phyloP scores from a whole-genome alignment of 2,329 filamentous ascomycete species.

The Verticillium zaregamsianum region DNA sequence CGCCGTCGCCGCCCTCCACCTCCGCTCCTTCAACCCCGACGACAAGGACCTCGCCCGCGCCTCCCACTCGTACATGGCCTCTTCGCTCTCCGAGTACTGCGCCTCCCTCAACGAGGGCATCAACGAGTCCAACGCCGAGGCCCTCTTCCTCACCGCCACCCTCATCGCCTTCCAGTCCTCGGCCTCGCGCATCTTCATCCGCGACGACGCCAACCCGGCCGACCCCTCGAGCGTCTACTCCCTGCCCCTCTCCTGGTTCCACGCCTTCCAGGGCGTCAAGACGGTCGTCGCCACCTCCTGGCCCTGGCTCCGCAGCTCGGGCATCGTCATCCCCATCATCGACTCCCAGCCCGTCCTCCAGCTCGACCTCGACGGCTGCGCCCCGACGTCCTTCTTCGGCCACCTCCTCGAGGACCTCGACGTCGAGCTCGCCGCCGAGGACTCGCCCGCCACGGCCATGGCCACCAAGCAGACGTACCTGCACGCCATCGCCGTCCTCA shows the following conservation, averaged over 20 bases:
- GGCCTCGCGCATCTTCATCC: slow-evolving; percentile 57
- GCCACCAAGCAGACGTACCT: slow-evolving; percentile 53
- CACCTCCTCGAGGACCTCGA: slow-evolving; percentile 55
- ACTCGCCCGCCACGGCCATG: slow-evolving; percentile 23
- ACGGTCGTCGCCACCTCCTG: slow-evolving; percentile 60
- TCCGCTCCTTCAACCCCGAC: slow-evolving; percentile 52
- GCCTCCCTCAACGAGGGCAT: slow-evolving; percentile 52
- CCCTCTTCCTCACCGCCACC: slow-evolving; percentile 58
- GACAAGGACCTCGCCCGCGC: slow-evolving; percentile 57
- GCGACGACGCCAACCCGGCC: slow-evolving; percentile 44
- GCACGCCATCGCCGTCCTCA: slow-evolving; percentile 61
- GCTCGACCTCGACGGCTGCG: slow-evolving; percentile 50
- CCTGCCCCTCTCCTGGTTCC: slow-evolving; percentile 61
- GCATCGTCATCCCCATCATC: slow-evolving; percentile 56
- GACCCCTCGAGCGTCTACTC: slow-evolving; percentile 43
- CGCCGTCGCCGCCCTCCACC: slow-evolving; percentile 59
- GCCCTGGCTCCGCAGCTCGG: slow-evolving; percentile 57
- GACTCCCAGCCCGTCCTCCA: slow-evolving; percentile 60
- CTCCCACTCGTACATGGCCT: slow-evolving; percentile 62
- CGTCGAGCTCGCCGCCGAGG: slow-evolving; percentile 20
- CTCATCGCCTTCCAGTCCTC: slow-evolving; percentile 65
- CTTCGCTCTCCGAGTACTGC: slow-evolving; percentile 58
- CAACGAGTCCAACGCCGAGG: slow-evolving; percentile 55
- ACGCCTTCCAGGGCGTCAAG: slow-evolving; percentile 64
- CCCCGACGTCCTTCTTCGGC: slow-evolving; percentile 53